Percentiles rank a stretch among this genome's conserved stretches.
Evolutionary conservation across 2,329 filamentous ascomycete species (phyloP).

Genomic region (Fusarium sp.): DNA sequence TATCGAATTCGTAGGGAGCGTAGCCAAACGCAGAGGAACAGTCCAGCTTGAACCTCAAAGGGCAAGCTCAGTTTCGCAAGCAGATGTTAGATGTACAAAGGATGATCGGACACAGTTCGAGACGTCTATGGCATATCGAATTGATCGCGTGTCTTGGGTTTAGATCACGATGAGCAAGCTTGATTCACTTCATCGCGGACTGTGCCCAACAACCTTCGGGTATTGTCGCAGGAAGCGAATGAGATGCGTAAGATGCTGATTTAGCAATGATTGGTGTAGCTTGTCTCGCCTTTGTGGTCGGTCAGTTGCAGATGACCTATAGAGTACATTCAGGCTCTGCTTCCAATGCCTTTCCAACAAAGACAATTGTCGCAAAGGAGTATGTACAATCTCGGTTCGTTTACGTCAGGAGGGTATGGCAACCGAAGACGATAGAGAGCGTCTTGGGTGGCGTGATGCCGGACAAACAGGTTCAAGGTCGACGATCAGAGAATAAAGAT

Average conservation of each 20-base stretch:
- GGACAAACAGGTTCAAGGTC: neutral
- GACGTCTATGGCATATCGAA: conserved; percentile 18
- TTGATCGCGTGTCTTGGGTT: conserved; percentile 16
- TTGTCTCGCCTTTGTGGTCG: conserved; percentile 11
- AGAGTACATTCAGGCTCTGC: neutral
- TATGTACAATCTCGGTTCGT: conserved; percentile 10
- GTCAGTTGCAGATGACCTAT: neutral
- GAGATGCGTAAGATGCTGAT: conserved; percentile 12
- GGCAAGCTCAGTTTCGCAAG: conserved; percentile 1
- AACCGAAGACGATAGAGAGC: neutral
- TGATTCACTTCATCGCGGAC: conserved; percentile 36
- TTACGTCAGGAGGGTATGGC: neutral
- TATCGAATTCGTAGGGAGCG: neutral
- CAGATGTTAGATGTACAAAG: neutral
- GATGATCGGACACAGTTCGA: neutral
- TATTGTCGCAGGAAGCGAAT: conserved; percentile 26
- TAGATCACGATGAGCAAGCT: conserved; percentile 17
- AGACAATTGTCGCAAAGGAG: conserved; percentile 6
- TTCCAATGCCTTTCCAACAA: neutral
- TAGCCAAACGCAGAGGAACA: neutral
- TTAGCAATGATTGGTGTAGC: conserved; percentile 10
- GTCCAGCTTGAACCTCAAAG: neutral
- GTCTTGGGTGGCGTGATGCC: neutral
- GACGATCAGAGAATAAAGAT: neutral
- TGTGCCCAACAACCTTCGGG: conserved; percentile 1